Percentiles rank a stretch among this genome's conserved stretches.
Conservation (phyloP, 2,329 filamentous ascomycete species). For the Dactylellina leptospora region DNA sequence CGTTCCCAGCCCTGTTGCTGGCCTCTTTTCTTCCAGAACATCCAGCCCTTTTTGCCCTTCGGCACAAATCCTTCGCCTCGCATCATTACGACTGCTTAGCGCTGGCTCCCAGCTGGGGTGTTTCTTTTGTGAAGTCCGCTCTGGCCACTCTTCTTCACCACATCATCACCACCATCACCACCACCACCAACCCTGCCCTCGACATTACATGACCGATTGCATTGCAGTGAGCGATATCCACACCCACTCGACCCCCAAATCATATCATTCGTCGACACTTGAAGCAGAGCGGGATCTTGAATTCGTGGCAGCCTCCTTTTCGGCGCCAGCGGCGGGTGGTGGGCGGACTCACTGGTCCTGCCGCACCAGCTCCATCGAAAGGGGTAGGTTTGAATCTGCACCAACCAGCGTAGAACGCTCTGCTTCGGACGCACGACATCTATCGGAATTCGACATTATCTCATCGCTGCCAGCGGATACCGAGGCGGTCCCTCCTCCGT, state of each 20-base stretch:
- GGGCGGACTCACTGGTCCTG: slow-evolving; percentile 49
- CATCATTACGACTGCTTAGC: background rate
- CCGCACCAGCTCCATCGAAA: slow-evolving; percentile 52
- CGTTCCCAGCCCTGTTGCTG: slow-evolving; percentile 6
- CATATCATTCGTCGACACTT: slow-evolving; percentile 41
- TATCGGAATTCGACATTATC: slow-evolving; percentile 49
- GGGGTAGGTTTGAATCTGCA: slow-evolving; percentile 52
- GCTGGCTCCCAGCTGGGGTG: slow-evolving; percentile 31
- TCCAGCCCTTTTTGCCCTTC: slow-evolving; percentile 11
- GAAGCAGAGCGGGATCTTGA: slow-evolving; percentile 25
- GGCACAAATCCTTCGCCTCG: slow-evolving; percentile 15
- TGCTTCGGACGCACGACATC: slow-evolving; percentile 51
- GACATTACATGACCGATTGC: slow-evolving; percentile 53
- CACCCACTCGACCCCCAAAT: slow-evolving; percentile 23
- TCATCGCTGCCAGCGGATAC: slow-evolving; percentile 49
- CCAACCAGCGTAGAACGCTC: slow-evolving; percentile 30
- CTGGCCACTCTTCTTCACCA: slow-evolving; percentile 27
- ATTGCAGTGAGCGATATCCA: slow-evolving; percentile 49
- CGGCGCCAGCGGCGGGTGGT: slow-evolving; percentile 48
- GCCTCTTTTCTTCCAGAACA: slow-evolving; percentile 25
- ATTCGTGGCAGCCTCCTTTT: slow-evolving; percentile 53
- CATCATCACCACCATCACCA: slow-evolving; percentile 41
- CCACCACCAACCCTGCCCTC: slow-evolving; percentile 32
- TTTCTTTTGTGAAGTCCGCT: slow-evolving; percentile 28
- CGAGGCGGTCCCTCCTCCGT: slow-evolving; percentile 45